Base-by-base conservation (phyloP, 2,329 filamentous ascomycete genomes). In the Cordyceps militaris region DNA sequence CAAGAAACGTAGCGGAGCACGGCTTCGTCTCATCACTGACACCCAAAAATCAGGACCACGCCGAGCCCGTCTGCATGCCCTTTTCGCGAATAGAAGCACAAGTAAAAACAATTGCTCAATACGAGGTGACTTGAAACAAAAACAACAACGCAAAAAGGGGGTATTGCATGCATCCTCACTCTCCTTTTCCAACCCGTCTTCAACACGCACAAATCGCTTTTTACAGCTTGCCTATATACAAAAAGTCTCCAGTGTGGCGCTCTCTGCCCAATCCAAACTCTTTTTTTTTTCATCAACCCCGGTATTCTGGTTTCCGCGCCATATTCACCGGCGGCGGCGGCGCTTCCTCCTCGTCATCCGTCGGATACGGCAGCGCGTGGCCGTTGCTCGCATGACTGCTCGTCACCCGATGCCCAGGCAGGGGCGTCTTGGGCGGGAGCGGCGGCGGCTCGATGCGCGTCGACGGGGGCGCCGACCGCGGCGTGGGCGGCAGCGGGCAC, bases 291-390 rank as follows among this genome's bases (percentile, higher is more conserved):
- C 8, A 19, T 59, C 79, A 74, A 44, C 78, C 74, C 58, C 76
- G 79, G 64, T 86, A 89, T 50, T 88, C 86, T 1, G 93, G 93
- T 71, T 97, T 97, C 64, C 86, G 84, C 46, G 88, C 85, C 80
- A 91, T 88, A 66, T 96, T 95, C 8, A 95, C 91, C 7, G 82
- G 78, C 3, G 93, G 93, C 19, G 93, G 92, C 28, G 88, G 86
- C 26, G 87, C 34, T 16, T 38, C 88, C 66, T 95, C 88, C 46
- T 56, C 53, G 6, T 56, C 53, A 23, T 85, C 86, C 49, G 89
- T 73, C 0, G 93, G 93, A 69, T 97, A 97, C 1, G 91, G 91
- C 34, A 89, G 79, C 9, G 75, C 70, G 1, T 34, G 26, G 70
- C 61, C 6, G 68, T 43, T 44, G 28, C 23, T 43, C 11, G 26